Evolutionary conservation across 139 green algal species (phyloP), one percentile per base, ranked within the genome.

Genomic region (Edaphochlamys debaryana): DNA sequence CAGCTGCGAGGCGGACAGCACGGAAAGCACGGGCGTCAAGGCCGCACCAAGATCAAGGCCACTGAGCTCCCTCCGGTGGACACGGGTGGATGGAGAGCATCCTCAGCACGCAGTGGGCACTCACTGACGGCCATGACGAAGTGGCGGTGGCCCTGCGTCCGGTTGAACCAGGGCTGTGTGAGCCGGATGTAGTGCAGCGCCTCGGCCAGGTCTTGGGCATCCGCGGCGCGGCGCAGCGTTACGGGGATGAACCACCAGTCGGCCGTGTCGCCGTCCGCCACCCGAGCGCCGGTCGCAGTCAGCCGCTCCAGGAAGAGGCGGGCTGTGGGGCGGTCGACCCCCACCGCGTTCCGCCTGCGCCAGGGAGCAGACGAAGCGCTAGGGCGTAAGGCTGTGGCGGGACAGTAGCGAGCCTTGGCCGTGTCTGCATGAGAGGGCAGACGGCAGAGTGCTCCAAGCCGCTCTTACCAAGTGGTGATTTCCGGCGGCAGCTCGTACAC

Each of bases 211-310:
- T 54, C 3, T 20, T 36, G 29, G 1, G 11, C 54, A 30, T 88
- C 84, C 8, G 32, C 27, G 7, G 42, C 45, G 19, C n/a, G 30
- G 9, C 84, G 76, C 54, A 80, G 36, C 4, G 32, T 62, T 4
- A 90, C 62, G 13, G 86, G 82, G 27, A 90, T 84, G 48, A 87
- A 86, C 82, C 74, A 90, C 77, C 71, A 88, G 66, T 88, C 82
- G 27, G 86, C 86, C 6, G 34, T 11, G 20, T 88, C 77, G 22
- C 50, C 62, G 69, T 90, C 78, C 0, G 48, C 70, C 48, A 82
- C 85, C 0, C 82, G 86, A 0, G 56, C 81, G 9, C 86, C 81
- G n/a, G 63, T 82, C 41, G 74, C 80, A 7, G 77, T 69, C 25
- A 90, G 54, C 7, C 82, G 78, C 76, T 88, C 75, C 11, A 62